phyloP scores from a whole-genome alignment of 192 early-diverging fungal genomes.

The Mortierella antarctica region DNA sequence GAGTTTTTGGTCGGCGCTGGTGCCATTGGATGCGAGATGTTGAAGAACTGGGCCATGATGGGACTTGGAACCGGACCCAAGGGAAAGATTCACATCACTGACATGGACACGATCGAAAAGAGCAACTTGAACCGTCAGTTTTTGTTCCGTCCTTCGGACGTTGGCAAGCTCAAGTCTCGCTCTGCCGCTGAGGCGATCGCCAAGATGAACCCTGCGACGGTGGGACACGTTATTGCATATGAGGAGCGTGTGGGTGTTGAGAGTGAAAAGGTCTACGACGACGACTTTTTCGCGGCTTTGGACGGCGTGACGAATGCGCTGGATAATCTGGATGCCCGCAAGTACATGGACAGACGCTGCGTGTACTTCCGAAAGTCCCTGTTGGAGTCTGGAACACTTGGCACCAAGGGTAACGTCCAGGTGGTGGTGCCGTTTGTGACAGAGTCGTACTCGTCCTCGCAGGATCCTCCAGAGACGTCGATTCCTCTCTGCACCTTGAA shows the following conservation, averaged over 20 bases:
- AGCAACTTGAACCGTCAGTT: conserved; percentile 99
- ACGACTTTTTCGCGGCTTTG: conserved; percentile 88
- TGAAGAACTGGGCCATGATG: conserved; percentile 99
- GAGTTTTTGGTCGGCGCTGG: conserved; percentile 98
- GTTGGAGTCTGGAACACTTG: conserved; percentile 97
- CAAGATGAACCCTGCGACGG: conserved; percentile 91
- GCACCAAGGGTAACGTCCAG: conserved; percentile 99
- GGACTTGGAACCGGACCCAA: conserved; percentile 85
- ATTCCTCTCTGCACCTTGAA: conserved; percentile 91
- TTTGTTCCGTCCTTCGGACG: conserved; percentile 90
- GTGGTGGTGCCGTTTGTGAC: conserved; percentile 95
- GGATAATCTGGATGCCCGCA: conserved; percentile 97
- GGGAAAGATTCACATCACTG: conserved; percentile 89
- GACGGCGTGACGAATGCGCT: conserved; percentile 97
- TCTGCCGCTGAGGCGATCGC: conserved; percentile 87
- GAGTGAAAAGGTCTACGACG: conserved; percentile 90
- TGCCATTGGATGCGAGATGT: conserved; percentile 99
- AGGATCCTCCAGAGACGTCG: conserved; percentile 97
- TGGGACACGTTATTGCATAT: conserved; percentile 73
- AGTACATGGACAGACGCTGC: conserved; percentile 97
- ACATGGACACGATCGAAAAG: conserved; percentile 99
- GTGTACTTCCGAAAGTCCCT: conserved; percentile 96
- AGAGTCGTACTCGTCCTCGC: conserved; percentile 98
- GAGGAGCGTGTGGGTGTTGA: conserved; percentile 97
- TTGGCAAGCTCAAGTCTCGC: conserved; percentile 95